Evolutionary conservation across 257 asterid species (phyloP), one percentile per base, ranked within the genome.

Genomic region (Penstemon davidsonii): DNA sequence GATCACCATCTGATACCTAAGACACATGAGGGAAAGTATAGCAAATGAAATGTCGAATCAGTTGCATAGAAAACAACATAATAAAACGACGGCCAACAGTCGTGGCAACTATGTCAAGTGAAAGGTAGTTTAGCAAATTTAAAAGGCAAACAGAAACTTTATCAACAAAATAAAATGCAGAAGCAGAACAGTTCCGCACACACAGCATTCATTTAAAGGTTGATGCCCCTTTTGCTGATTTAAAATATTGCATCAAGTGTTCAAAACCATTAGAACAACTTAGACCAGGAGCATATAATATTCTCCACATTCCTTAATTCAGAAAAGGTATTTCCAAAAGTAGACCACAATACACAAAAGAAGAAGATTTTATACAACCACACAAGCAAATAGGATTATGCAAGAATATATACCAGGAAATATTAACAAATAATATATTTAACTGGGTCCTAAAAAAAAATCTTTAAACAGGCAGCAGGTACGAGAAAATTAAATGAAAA

Each of bases 1-100:
- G 97, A 67, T 93, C 98, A 70, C 82, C 87, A 80, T 93, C 98
- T 4, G 88, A 81, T 40, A 88, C 97, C 98, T 93, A 88, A 47
- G 68, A 66, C 55, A 71, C 61, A 53, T 15, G 45, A 73, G 70
- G 64, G 62, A 57, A 69, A 45, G 70, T 12, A 58, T 65, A 55
- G 70, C 44, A 73, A 13, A 55, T 45, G 25, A 15, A 60, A 25
- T 18, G 57, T 10, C 8, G 25, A 43, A 66, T 41, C 49, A 63
- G 62, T 39, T 8, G 55, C 66, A 49, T 18, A 40, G 44, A 19
- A 10, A 6, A 46, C 11, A 53, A 19, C 52, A 13, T 33, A 19
- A 52, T 8, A 51, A 63, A 50, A 62, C 10, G 55, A 60, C 49
- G 61, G 58, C 18, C 1, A 47, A 53, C n/a, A 9, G 52, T 66